These are phyloP conservation scores for Fagopyrum homotropicum DNA, from an alignment of 148 eudicot genomes.

Conservation along the genomic window DNA sequence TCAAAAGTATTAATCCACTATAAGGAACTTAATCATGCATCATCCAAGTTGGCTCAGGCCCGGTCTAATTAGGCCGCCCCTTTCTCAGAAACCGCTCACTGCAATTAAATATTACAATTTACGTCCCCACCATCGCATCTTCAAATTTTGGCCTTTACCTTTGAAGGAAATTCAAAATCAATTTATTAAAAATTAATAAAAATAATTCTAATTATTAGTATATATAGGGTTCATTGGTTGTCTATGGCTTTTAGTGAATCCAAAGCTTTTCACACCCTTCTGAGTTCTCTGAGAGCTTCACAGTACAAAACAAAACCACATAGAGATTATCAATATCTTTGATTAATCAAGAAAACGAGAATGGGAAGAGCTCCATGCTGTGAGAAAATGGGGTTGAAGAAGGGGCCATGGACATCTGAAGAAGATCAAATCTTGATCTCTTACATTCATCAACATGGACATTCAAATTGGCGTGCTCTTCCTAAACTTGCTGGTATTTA, in stretches of 20 bases:
- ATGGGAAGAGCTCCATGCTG: constrained; percentile 78
- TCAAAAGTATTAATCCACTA: constrained; percentile 11
- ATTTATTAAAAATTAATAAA: not conserved
- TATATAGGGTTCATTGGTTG: not conserved
- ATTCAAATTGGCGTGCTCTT: constrained; percentile 61
- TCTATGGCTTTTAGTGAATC: not conserved
- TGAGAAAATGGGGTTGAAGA: constrained; percentile 56
- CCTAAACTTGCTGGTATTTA: constrained; percentile 53
- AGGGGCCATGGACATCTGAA: constrained; percentile 61
- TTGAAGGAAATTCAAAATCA: not conserved
- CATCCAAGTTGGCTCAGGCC: not conserved
- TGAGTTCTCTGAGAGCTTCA: not conserved
- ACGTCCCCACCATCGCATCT: constrained; percentile 1
- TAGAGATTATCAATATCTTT: not conserved
- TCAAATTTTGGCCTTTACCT: not conserved
- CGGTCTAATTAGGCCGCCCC: not conserved
- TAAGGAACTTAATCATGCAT: not conserved
- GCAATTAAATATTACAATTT: not conserved
- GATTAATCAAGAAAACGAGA: not conserved
- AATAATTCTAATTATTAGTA: not conserved
- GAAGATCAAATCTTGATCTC: constrained; percentile 49
- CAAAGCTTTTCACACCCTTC: not conserved
- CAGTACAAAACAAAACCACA: too few relatives aligned
- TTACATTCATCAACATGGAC: constrained; percentile 45
- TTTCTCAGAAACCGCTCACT: constrained; percentile 1